Base-by-base conservation (phyloP, 208 protist genomes). In the Trypanosoma congolense region DNA sequence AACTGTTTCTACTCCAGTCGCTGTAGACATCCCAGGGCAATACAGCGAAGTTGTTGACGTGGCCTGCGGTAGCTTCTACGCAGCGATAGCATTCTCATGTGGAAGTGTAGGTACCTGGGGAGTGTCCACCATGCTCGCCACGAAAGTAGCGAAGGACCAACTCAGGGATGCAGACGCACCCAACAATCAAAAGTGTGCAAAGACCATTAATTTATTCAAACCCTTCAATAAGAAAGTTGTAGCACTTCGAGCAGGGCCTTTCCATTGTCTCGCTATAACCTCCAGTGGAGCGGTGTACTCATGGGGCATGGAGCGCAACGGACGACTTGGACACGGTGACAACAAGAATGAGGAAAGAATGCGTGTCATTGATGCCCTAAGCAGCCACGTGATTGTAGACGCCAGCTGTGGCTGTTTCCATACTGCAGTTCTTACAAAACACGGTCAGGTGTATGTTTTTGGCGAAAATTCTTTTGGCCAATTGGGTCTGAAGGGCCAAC, bases 391-490 rank as follows among this genome's bases (percentile, higher is more conserved):
- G 40, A 70, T 82, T 16, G 60, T 84, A 10, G 70, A 75, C 48
- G 87, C 65, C 21, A 79, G 75, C 41, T 90, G 82, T 52, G 84
- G 83, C 12, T 45, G 41, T 43, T 53, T 62, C 28, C 82, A 90
- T 68, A 82, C 72, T 24, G 71, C 70, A 16, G 77, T 83, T 21
- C 48, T 93, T 10, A 83, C 82, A 16, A 64, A 49, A 41, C 51
- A 67, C 6, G 87, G 87, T 14, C 18, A 58, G 33, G 70, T 93
- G n/a, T 83, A 75, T 61, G 73, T 74, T 33, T 93, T 82, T 59
- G 87, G 87, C 33, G 70, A 80, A 22, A 89, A 88, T 56, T 36
- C 51, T 10, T 55, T 73, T 52, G 66, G 72, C 4, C 80, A 89
- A 67, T 64, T 88, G n/a, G 87, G 87, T 9, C 54, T 85, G 56